Base-by-base conservation (phyloP, 2,329 filamentous ascomycete species). In the Epichloe coenophiala region DNA sequence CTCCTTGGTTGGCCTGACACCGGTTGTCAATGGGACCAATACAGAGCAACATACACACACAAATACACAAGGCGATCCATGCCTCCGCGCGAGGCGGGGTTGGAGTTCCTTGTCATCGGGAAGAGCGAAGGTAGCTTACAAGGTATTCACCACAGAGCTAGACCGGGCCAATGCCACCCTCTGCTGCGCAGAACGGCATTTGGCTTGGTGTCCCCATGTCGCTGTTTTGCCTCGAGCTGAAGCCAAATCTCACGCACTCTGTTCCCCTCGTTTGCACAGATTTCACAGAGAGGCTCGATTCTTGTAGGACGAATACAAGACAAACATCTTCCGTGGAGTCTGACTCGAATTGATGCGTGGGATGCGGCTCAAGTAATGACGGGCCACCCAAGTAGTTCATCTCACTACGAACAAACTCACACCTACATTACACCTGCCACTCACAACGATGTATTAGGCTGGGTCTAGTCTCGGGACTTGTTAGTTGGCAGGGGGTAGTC, bases 11-110 rank as follows among this genome's bases (percentile, higher is more conserved):
- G 62, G 61, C 58, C 63, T 62, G 62, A 66, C 71, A 71, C 70
- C 68, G 69, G 68, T 53, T 73, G 71, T 70, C 67, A 62, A 68
- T 65, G 66, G 63, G 61, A 63, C 59, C 57, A 61, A 57, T 57
- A 5, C 2, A 11, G 40, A 27, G 12, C 36, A 37, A 23, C 5
- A 38, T 13, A 44, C 58, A 59, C 54, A n/a, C 4, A 27, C 15
- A 27, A 15, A 7, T 8, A 44, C 40, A 31, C 11, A 31, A 21
- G 23, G 23, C 21, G 12, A 19, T 35, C 35, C 17, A 5, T 17
- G 33, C 27, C n/a, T 48, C 59, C 55, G 51, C 53, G 47, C 45
- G 44, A 47, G 47, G 36, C 38, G 37, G 36, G 42, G 5, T 9
- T 7, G 38, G 8, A 45, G 8, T 27, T 35, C 19, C 44, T 38